Percentiles rank a stretch among this genome's conserved stretches.
Evolutionary conservation across 1,139 yeast genomes (phyloP).

Genomic region (Suhomyces terraborum): DNA sequence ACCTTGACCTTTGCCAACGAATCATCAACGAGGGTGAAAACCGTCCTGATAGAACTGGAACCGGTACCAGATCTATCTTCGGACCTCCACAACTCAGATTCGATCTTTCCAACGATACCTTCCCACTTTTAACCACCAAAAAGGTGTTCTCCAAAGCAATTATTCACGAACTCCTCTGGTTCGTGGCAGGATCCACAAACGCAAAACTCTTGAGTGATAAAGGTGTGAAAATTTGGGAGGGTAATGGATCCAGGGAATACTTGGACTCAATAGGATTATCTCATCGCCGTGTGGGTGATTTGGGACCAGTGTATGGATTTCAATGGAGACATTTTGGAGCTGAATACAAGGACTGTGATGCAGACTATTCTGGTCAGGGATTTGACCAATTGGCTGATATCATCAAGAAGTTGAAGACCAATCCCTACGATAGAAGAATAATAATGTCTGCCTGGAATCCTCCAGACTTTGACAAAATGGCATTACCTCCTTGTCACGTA

Average conservation of each 20-base stretch:
- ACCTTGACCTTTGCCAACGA: conserved; percentile 74
- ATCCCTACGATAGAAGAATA: conserved; percentile 92
- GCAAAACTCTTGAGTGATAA: conserved; percentile 74
- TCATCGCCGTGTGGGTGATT: conserved; percentile 85
- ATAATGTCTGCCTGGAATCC: conserved; percentile 99
- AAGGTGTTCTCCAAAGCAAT: conserved; percentile 89
- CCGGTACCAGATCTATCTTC: conserved; percentile 87
- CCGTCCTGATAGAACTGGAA: conserved; percentile 95
- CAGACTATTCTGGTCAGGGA: conserved; percentile 86
- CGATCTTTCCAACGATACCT: conserved; percentile 64
- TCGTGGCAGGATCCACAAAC: conserved; percentile 86
- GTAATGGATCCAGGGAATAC: conserved; percentile 94
- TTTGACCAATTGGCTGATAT: conserved; percentile 85
- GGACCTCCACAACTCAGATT: conserved; percentile 97
- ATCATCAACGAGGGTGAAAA: conserved; percentile 84
- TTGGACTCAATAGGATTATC: conserved; percentile 79
- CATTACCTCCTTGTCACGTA: conserved; percentile 97
- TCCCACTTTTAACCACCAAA: conserved; percentile 91
- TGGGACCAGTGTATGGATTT: conserved; percentile 98
- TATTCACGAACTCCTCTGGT: conserved; percentile 89
- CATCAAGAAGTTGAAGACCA: conserved; percentile 74
- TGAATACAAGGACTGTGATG: conserved; percentile 77
- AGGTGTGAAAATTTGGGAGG: conserved; percentile 97
- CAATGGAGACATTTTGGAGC: conserved; percentile 99
- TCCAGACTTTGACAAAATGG: conserved; percentile 90